A percentile compares a stretch with the other conserved stretches of the same genome.
phyloP scores from a whole-genome alignment of 352 stramenopile genomes.

The Pythium catenulatum region DNA sequence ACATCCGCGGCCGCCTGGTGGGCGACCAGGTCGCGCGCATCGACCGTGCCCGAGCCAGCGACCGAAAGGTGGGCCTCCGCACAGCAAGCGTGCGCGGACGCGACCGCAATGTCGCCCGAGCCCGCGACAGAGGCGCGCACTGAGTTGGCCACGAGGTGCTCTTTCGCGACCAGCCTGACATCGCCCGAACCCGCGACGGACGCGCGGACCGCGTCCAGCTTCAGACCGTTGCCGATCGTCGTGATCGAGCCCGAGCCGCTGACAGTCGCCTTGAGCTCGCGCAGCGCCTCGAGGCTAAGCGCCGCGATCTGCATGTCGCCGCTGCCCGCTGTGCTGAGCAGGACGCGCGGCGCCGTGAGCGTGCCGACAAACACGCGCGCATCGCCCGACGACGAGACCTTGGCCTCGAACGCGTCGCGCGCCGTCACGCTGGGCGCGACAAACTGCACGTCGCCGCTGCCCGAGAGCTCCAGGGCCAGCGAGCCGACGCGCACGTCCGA shows the following conservation, averaged over 20 bases:
- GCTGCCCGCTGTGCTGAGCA: constrained; percentile 41
- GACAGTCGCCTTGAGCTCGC: neutral
- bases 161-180: constrained; percentile 42
- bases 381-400: constrained; percentile 40
- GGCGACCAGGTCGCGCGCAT: constrained; percentile 48
- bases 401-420: neutral
- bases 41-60: constrained; percentile 54
- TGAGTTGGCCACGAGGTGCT: constrained; percentile 29
- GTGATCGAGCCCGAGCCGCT: constrained; percentile 38
- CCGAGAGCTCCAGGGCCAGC: constrained; percentile 50
- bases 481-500: constrained; percentile 49
- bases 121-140: constrained; percentile 46
- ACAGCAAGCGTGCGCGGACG: constrained; percentile 22
- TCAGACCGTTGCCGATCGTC: constrained; percentile 34
- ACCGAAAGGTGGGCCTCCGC: constrained; percentile 35
- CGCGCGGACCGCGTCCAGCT: neutral
- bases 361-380: constrained; percentile 38
- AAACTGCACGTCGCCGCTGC: constrained; percentile 64
- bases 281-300: constrained; percentile 5
- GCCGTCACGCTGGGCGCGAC: constrained; percentile 32
- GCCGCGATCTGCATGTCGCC: constrained; percentile 51
- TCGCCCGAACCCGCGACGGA: constrained; percentile 56
- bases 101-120: constrained; percentile 53
- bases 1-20: constrained; percentile 9
- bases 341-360: constrained; percentile 14